Evolutionary conservation across 352 stramenopile genomes (phyloP).

Genomic region (Discostella stelligera): DNA sequence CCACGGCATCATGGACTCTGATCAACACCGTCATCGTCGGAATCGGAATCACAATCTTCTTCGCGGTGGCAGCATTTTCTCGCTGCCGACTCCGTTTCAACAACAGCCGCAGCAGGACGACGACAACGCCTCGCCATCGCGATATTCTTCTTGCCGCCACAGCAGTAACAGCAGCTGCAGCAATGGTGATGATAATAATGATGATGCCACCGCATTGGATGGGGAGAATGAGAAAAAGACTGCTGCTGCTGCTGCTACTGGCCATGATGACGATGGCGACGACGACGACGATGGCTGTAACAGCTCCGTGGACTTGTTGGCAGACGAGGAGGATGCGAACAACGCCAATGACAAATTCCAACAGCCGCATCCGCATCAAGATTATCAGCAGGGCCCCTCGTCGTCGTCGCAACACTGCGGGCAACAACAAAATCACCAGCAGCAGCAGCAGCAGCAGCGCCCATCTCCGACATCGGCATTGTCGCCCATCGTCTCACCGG

Average conservation of each 20-base stretch:
- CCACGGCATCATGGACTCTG: not conserved
- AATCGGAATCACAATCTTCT: not conserved
- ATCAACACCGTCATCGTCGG: not conserved
- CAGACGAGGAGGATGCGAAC: slow-evolving; percentile 5
- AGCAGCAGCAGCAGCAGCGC: not conserved
- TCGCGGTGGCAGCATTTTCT: slow-evolving; percentile 22
- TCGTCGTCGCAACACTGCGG: not conserved
- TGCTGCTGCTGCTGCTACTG: not conserved
- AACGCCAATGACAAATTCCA: not conserved
- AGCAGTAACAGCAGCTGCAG: slow-evolving; percentile 6
- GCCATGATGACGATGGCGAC: not conserved
- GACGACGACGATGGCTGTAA: slow-evolving; percentile 3
- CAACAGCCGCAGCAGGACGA: slow-evolving; percentile 10
- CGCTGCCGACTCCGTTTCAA: slow-evolving; percentile 28
- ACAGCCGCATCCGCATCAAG: too few species aligned
- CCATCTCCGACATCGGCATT: not conserved
- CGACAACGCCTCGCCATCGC: slow-evolving; percentile 16
- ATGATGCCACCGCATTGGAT: slow-evolving; percentile 8
- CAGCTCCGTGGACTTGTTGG: slow-evolving; percentile 23
- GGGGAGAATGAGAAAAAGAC: not conserved
- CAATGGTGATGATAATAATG: not conserved
- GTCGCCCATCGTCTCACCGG: slow-evolving; percentile 24
- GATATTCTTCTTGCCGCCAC: not conserved
- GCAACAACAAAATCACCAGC: not conserved
- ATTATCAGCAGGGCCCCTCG: not conserved